Evolutionary conservation across 23 red algal species (phyloP), one percentile per base, ranked within the genome.

Genomic region (Gracilariopsis chorda): DNA sequence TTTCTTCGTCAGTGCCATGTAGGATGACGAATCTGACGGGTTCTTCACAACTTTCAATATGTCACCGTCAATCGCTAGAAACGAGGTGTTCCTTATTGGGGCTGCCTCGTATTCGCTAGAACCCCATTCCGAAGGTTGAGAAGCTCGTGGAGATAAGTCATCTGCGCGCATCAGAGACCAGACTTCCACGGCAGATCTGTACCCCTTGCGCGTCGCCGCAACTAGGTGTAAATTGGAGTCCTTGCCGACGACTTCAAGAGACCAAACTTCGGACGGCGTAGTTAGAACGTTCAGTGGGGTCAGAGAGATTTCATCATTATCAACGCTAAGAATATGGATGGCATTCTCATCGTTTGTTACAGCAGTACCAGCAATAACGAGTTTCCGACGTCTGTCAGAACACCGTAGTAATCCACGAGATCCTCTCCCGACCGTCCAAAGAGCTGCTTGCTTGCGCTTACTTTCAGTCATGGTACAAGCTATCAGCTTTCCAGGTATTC

Each of bases 191-290:
- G 77, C 77, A 80, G 77, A 80, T 59, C 37, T 53, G 40, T 55
- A 58, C 1, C 37, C 51, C 39, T 59, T 53, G 2, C 77, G 77
- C 77, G 77, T 55, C 27, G 77, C 77, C 2, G 55, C 77, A 16
- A 80, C 39, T 13, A 80, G 53, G 21, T 55, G 53, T 8, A 59
- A 34, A 49, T 80, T 57, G 13, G 49, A 40, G 37, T 56, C 77
- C 39, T 57, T 59, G 55, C 25, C 29, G 7, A 41, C 77, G 44
- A 37, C 55, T 19, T 80, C 77, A 5, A 32, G 77, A 29, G 77
- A 80, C 77, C 77, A 80, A 33, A 55, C 77, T 51, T 80, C 77
- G 13, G 77, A 53, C 29, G 77, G 77, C 58, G 77, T 51, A 20
- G 49, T 80, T 5, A 51, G 33, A 32, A 57, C 43, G 55, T 58